These are phyloP conservation scores for Fusarium xylarioides DNA, from an alignment of 2,329 filamentous ascomycete species.

Conservation along the genomic window DNA sequence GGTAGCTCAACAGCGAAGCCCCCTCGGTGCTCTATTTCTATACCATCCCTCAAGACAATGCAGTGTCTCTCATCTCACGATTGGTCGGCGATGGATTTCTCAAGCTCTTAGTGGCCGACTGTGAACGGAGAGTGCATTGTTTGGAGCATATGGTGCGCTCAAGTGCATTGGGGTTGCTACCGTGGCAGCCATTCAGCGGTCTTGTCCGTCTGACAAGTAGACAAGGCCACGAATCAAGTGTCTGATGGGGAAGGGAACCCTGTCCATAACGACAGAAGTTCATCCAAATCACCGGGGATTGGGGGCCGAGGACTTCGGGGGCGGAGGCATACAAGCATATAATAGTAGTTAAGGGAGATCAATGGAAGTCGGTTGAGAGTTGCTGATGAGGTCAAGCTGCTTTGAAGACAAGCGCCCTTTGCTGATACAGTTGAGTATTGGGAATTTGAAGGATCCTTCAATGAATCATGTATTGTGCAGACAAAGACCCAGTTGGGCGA, in stretches of 20 bases:
- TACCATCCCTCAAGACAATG: conserved; percentile 5
- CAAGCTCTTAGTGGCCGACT: conserved; percentile 28
- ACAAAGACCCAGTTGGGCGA: background rate
- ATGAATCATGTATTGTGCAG: background rate
- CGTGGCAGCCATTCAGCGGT: conserved; percentile 34
- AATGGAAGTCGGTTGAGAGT: background rate
- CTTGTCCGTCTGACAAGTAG: conserved; percentile 18
- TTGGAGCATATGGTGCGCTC: conserved; percentile 31
- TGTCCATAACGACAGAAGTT: conserved; percentile 19
- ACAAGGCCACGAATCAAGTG: conserved; percentile 40
- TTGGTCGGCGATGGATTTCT: conserved; percentile 24
- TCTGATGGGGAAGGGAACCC: conserved; percentile 5
- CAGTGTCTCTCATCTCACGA: conserved; percentile 12
- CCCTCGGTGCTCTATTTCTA: conserved; percentile 29
- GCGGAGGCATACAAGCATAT: conserved; percentile 3
- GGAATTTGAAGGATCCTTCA: background rate
- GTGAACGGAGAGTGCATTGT: conserved; percentile 17
- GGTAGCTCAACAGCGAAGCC: conserved; percentile 18
- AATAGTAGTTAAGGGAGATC: background rate
- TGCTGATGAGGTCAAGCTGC: background rate
- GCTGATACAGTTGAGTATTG: conserved; percentile 8
- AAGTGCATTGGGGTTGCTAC: conserved; percentile 37
- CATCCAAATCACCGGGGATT: conserved; percentile 25
- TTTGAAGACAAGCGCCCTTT: background rate
- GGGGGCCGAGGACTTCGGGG: conserved; percentile 32